These are phyloP conservation scores for Neofusicoccum sp. DNA, from an alignment of 2,329 filamentous ascomycete species.

Conservation along the genomic window DNA sequence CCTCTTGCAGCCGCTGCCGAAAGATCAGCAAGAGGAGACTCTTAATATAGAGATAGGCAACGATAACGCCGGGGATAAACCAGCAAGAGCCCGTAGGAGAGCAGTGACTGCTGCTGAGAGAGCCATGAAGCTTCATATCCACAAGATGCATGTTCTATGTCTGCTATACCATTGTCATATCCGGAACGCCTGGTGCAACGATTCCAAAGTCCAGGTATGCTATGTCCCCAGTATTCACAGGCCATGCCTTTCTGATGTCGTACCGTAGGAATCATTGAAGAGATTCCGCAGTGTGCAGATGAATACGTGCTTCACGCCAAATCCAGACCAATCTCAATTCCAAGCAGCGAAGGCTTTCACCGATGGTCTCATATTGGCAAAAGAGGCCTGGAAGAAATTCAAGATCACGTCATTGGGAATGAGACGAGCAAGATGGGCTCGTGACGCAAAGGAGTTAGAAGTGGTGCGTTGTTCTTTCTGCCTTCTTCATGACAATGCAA, in stretches of 20 bases:
- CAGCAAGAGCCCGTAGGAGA: constrained; percentile 48
- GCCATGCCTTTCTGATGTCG: background rate
- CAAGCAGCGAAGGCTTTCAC: constrained; percentile 75
- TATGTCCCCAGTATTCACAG: background rate
- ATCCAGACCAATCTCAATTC: constrained; percentile 70
- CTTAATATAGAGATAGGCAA: constrained; percentile 42
- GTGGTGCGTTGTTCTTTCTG: constrained; percentile 23
- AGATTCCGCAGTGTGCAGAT: constrained; percentile 67
- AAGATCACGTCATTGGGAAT: constrained; percentile 30
- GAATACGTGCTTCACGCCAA: constrained; percentile 68
- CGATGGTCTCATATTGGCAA: constrained; percentile 68
- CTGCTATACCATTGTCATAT: constrained; percentile 75
- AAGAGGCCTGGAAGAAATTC: constrained; percentile 18
- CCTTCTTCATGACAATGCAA: constrained; percentile 2
- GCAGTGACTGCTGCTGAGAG: constrained; percentile 61
- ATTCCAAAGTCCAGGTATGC: constrained; percentile 64
- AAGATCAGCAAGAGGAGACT: constrained; percentile 40
- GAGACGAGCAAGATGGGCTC: constrained; percentile 66
- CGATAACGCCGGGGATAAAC: constrained; percentile 35
- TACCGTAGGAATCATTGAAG: constrained; percentile 27
- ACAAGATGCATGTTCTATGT: constrained; percentile 84
- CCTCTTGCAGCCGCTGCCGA: constrained; percentile 26
- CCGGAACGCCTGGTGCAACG: constrained; percentile 90
- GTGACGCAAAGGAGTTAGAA: constrained; percentile 55
- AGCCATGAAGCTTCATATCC: constrained; percentile 69